Evolutionary conservation across 495 filamentous ascomycete genomes (phyloP).

Genomic region (Chaetomium cochliodes): DNA sequence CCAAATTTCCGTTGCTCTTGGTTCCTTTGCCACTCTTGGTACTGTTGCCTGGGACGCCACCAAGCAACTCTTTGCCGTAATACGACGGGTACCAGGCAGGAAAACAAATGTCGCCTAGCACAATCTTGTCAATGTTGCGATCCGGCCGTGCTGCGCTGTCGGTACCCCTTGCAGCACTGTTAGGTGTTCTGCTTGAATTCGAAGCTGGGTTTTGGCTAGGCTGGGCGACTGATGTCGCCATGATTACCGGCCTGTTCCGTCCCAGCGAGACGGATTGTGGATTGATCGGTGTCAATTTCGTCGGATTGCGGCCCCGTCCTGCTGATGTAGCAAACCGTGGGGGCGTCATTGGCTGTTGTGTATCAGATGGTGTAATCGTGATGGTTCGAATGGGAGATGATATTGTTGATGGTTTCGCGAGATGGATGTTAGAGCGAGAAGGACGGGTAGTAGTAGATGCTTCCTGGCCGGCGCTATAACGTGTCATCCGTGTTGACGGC

Average conservation of each 20-base stretch:
- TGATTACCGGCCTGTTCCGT: constrained; percentile 29
- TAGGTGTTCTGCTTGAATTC: constrained; percentile 26
- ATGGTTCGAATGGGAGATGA: background rate
- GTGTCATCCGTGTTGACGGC: constrained; percentile 26
- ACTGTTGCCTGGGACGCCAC: constrained; percentile 26
- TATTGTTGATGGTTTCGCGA: background rate
- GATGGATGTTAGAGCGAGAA: constrained; percentile 5
- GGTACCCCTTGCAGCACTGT: background rate
- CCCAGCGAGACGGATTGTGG: constrained; percentile 31
- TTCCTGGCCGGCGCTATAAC: constrained; percentile 23
- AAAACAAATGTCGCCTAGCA: constrained; percentile 71
- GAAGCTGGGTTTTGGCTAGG: constrained; percentile 21
- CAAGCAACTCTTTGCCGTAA: constrained; percentile 75
- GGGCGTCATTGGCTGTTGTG: background rate
- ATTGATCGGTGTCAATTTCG: constrained; percentile 13
- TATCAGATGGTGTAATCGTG: background rate
- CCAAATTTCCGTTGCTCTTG: constrained; percentile 17
- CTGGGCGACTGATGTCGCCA: constrained; percentile 27
- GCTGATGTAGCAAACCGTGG: background rate
- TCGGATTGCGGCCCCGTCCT: background rate
- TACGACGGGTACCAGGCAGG: constrained; percentile 74
- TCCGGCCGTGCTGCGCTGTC: constrained; percentile 34
- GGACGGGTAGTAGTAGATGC: background rate
- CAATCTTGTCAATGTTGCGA: constrained; percentile 70
- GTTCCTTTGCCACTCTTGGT: constrained; percentile 27